A percentile compares a stretch with the other conserved stretches of the same genome.
phyloP scores from a whole-genome alignment of 257 asterid genomes.

The Solanum virginianum region DNA sequence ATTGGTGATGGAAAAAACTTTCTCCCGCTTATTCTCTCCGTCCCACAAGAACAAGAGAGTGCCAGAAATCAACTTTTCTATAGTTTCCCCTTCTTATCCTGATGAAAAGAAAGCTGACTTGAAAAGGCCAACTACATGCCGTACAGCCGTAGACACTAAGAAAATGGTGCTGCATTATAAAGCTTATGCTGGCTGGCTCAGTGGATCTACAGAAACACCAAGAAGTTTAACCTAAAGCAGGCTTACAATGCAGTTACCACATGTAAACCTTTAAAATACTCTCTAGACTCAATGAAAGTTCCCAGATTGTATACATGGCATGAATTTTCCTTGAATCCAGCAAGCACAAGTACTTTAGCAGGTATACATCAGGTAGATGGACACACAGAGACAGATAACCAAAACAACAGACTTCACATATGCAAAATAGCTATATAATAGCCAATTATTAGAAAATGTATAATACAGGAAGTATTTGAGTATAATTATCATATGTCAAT shows the following conservation, averaged over 20 bases:
- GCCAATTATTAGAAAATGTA: not conserved
- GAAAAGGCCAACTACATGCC: not conserved
- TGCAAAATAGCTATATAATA: not conserved
- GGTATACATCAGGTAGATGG: not conserved
- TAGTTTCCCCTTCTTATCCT: not conserved
- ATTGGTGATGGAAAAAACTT: not conserved
- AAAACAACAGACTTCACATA: not conserved
- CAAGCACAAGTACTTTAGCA: not conserved
- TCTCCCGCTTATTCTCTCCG: not conserved
- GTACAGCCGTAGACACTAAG: not conserved
- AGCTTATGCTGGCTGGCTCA: not conserved
- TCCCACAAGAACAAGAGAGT: not conserved
- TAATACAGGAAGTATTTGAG: not conserved
- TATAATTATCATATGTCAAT: not conserved
- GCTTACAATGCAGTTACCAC: not conserved
- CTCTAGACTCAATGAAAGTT: not conserved
- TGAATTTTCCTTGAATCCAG: not conserved
- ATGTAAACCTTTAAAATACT: not conserved
- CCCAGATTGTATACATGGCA: not conserved
- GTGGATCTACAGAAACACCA: not conserved
- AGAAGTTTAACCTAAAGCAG: not conserved
- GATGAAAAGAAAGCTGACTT: not conserved
- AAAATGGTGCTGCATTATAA: not conserved
- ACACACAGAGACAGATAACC: not conserved
- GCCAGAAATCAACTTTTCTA: not conserved